These are phyloP conservation scores for Melastoma malabathricum DNA, from an alignment of 345 rosid species.

Conservation along the genomic window DNA sequence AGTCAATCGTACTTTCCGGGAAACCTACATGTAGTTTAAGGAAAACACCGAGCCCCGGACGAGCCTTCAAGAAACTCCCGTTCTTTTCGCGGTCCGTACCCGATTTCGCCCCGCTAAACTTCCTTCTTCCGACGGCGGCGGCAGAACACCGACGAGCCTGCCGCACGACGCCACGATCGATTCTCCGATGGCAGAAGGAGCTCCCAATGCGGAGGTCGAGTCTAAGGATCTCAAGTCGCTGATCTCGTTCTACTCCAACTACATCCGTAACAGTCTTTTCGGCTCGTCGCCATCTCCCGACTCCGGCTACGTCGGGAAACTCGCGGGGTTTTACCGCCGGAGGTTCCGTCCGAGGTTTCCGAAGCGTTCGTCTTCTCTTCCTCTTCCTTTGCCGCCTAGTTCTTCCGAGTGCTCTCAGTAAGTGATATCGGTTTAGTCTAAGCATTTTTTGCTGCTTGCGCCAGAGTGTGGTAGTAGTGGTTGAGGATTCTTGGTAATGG, in stretches of 20 bases:
- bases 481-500: too few relatives aligned
- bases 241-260: slow-evolving; percentile 35
- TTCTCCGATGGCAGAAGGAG: slow-evolving; percentile 11
- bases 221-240: slow-evolving; percentile 20
- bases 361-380: slow-evolving; percentile 29
- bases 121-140: too few relatives aligned
- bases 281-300: slow-evolving; percentile 22
- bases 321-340: slow-evolving; percentile 40
- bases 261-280: slow-evolving; percentile 38
- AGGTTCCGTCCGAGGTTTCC: slow-evolving; percentile 13
- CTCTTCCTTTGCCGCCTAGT: slow-evolving; percentile 58
- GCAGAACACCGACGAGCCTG: too few relatives aligned
- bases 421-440: neutral
- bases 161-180: too few relatives aligned
- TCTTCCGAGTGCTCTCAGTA: slow-evolving; percentile 39
- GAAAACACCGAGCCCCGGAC: too few relatives aligned
- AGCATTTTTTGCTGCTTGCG: too few relatives aligned
- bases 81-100: too few relatives aligned
- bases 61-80: too few relatives aligned
- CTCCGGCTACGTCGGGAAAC: slow-evolving; percentile 30
- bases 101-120: too few relatives aligned
- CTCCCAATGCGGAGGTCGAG: slow-evolving; percentile 12
- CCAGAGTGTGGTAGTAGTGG: too few relatives aligned
- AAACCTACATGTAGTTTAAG: too few relatives aligned
- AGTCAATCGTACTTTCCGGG: too few relatives aligned